Conservation (phyloP, 1,139 yeast species). For the Pichia inconspicua region DNA sequence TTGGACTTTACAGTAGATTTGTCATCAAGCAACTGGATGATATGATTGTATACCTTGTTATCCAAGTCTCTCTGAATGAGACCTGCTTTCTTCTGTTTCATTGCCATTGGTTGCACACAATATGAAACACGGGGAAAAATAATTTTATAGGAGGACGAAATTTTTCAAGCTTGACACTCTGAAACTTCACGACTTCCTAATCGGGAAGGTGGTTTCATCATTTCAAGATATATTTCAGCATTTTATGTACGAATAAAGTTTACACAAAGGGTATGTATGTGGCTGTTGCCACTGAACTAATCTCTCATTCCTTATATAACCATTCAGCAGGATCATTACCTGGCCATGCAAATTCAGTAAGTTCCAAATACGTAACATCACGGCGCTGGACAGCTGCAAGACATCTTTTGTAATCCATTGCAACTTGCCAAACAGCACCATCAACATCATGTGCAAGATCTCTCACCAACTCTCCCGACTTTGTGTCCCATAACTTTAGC, state of each 20-base stretch:
- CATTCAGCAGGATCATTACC: background rate
- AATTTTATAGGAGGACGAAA: background rate
- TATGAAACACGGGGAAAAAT: background rate
- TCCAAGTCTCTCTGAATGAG: conserved; percentile 26
- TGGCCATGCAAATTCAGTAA: background rate
- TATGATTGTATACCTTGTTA: conserved; percentile 30
- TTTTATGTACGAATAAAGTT: background rate
- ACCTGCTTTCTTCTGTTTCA: conserved; percentile 16
- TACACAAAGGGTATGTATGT: background rate
- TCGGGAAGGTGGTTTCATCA: background rate
- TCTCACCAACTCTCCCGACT: conserved; percentile 67
- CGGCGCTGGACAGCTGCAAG: conserved; percentile 85
- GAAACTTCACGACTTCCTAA: background rate
- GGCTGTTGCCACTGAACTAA: background rate
- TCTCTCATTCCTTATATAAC: background rate
- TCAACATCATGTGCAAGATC: conserved; percentile 70
- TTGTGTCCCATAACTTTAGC: conserved; percentile 77
- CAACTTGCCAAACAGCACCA: conserved; percentile 91
- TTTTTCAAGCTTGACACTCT: background rate
- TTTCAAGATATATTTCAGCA: background rate
- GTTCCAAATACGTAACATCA: conserved; percentile 54
- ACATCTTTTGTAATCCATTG: conserved; percentile 75
- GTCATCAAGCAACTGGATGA: conserved; percentile 25
- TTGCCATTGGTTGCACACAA: background rate
- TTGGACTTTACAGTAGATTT: conserved; percentile 23